These are phyloP conservation scores for Chamaenerion angustifolium DNA, from an alignment of 345 rosid genomes.

Conservation along the genomic window DNA sequence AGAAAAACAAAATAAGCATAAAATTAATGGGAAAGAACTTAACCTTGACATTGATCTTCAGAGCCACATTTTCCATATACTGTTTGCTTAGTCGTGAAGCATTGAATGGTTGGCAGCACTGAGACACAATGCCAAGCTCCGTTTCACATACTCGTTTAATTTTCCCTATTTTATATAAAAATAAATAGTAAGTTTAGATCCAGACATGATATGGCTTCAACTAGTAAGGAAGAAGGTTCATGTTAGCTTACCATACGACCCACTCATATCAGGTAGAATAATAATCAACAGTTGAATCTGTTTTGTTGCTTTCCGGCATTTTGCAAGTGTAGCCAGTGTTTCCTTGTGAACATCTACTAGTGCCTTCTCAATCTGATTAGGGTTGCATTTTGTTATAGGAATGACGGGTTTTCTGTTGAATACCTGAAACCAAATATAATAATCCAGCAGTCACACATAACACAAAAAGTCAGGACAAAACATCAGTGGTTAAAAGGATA, in stretches of 20 bases:
- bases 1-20: background rate
- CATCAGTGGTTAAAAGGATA: background rate
- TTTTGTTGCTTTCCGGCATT: background rate
- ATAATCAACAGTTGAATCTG: slow-evolving; percentile 45
- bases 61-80: slow-evolving; percentile 46
- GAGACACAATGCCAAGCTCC: slow-evolving; percentile 59
- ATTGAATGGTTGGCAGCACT: slow-evolving; percentile 51
- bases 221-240: background rate
- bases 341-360: slow-evolving; percentile 23
- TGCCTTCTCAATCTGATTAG: slow-evolving; percentile 33
- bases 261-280: slow-evolving; percentile 48
- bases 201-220: background rate
- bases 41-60: slow-evolving; percentile 86
- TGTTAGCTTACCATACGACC: slow-evolving; percentile 42
- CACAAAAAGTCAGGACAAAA: background rate
- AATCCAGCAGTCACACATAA: background rate
- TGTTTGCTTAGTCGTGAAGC: slow-evolving; percentile 27
- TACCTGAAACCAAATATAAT: slow-evolving; percentile 13
- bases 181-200: background rate
- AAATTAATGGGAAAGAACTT: background rate
- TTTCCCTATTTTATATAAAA: slow-evolving; percentile 18
- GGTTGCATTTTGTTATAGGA: slow-evolving; percentile 14
- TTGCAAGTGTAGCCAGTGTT: slow-evolving; percentile 7
- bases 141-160: slow-evolving; percentile 66
- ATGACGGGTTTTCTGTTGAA: slow-evolving; percentile 26